phyloP scores from a whole-genome alignment of 352 stramenopile genomes.

The Elongisporangium undulatum region DNA sequence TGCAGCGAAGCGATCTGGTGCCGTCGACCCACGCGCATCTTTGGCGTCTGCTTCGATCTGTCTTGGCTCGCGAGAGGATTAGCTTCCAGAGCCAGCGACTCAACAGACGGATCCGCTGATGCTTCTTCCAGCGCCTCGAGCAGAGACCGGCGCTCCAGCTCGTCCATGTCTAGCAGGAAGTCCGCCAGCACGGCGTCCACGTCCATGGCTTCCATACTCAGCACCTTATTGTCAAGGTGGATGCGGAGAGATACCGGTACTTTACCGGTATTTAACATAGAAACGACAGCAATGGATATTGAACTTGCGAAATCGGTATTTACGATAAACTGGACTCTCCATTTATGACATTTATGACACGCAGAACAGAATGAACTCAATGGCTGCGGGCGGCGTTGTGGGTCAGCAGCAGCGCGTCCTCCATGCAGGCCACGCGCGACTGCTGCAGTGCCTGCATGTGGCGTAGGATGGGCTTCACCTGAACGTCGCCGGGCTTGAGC shows the following conservation, averaged over 20 bases:
- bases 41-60: background rate
- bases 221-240: no score
- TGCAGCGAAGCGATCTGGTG: background rate
- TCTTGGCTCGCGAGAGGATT: background rate
- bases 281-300: no score
- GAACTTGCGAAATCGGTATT: no score
- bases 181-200: background rate
- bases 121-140: background rate
- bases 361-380: background rate
- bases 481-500: background rate
- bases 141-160: background rate
- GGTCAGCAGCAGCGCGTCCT: background rate
- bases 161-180: background rate
- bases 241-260: no score
- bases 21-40: background rate
- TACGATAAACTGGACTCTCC: background rate
- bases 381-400: background rate
- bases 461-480: background rate
- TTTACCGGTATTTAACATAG: no score
- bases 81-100: background rate
- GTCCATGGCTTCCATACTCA: background rate
- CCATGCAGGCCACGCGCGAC: background rate
- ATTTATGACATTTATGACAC: background rate
- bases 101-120: no score
- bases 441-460: background rate